These are phyloP conservation scores for Boletellus emodensis DNA, from an alignment of 768 basidiomycete genomes.

Conservation along the genomic window DNA sequence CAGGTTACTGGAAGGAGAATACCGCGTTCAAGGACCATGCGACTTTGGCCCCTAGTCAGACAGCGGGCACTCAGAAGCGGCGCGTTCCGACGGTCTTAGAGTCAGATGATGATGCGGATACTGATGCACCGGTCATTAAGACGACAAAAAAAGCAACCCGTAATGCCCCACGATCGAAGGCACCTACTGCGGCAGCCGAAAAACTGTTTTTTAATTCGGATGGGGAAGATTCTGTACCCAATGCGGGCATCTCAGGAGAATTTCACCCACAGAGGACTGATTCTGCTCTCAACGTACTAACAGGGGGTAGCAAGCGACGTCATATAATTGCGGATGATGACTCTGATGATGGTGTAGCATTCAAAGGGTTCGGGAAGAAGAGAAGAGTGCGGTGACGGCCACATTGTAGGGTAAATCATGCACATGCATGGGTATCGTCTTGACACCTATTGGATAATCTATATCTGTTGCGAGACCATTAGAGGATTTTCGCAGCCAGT, in stretches of 20 bases:
- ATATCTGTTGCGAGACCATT: neutral
- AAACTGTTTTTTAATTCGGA: constrained; percentile 53
- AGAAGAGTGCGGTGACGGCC: constrained; percentile 8
- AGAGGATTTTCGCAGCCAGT: constrained; percentile 31
- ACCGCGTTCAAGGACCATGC: constrained; percentile 18
- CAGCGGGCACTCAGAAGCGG: constrained; percentile 16
- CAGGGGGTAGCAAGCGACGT: constrained; percentile 21
- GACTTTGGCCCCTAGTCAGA: constrained; percentile 18
- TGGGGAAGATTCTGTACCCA: constrained; percentile 32
- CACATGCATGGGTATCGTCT: neutral
- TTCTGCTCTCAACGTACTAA: constrained; percentile 1
- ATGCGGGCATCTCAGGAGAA: neutral
- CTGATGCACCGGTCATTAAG: constrained; percentile 14
- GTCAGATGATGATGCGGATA: constrained; percentile 35
- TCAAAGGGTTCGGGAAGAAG: constrained; percentile 55
- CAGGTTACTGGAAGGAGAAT: constrained; percentile 58
- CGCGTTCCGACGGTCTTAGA: constrained; percentile 35
- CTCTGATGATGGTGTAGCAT: constrained; percentile 68
- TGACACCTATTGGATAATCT: constrained; percentile 2
- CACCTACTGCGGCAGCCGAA: constrained; percentile 11
- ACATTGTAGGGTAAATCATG: neutral
- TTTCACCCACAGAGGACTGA: constrained; percentile 6
- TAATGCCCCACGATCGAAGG: constrained; percentile 30
- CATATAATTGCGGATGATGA: constrained; percentile 56
- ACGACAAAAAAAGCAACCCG: constrained; percentile 12